Conservation (phyloP, 257 asterid genomes). For the Echium plantagineum region DNA sequence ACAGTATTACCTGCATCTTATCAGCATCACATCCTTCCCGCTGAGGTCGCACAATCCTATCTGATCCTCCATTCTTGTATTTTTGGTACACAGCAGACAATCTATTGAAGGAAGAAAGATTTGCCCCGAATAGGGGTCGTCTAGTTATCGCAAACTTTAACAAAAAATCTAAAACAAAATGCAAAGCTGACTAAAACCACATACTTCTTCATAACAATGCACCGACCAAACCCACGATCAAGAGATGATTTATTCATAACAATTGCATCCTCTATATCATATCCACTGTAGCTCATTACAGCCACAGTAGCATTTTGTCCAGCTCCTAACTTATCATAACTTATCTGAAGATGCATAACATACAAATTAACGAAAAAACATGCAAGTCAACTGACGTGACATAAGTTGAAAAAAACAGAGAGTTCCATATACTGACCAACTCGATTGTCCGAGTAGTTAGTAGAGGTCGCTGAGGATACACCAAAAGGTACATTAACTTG, state of each 20-base stretch:
- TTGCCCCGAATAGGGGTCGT: background rate
- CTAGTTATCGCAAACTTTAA: conserved; percentile 4
- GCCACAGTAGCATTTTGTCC: conserved; percentile 99
- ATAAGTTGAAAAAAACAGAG: conserved; percentile 2
- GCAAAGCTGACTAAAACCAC: background rate
- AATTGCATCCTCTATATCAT: conserved; percentile 96
- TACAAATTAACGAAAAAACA: background rate
- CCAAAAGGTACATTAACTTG: conserved; percentile 71
- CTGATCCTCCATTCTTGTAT: conserved; percentile 46
- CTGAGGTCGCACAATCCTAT: conserved; percentile 55
- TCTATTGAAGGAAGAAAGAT: conserved; percentile 26
- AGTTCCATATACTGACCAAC: conserved; percentile 50
- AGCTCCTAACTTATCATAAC: conserved; percentile 87
- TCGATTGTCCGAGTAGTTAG: conserved; percentile 86
- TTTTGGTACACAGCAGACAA: conserved; percentile 43
- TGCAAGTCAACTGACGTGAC: conserved; percentile 7
- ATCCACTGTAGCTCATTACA: conserved; percentile 98
- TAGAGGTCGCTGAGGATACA: conserved; percentile 93
- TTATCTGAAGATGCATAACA: conserved; percentile 34
- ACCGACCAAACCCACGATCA: conserved; percentile 99
- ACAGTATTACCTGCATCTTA: conserved; percentile 44
- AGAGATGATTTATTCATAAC: conserved; percentile 95
- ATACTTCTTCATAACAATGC: conserved; percentile 80
- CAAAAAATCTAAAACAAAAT: background rate
- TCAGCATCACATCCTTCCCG: conserved; percentile 44